A percentile compares a stretch with the other conserved stretches of the same genome.
Conservation (phyloP, 768 basidiomycete species). For the Boletus reticulatus region DNA sequence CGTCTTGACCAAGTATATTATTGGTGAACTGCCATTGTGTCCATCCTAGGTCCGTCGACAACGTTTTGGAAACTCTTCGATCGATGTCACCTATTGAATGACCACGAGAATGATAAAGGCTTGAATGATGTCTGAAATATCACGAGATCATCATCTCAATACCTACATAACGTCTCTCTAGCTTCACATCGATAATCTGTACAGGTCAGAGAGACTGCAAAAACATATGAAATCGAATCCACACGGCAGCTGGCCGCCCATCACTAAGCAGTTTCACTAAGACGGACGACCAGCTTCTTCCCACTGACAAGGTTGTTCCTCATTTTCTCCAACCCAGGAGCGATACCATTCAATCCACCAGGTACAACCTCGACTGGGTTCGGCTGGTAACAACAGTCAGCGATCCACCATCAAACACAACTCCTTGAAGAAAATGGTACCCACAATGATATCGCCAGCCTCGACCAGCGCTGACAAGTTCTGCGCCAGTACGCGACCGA, state of each 20-base stretch:
- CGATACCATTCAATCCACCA: conserved; percentile 37
- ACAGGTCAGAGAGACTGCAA: not conserved
- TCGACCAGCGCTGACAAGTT: conserved; percentile 11
- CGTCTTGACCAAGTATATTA: no score
- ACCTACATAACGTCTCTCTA: no score
- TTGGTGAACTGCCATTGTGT: no score
- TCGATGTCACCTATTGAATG: no score
- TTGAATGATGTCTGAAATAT: no score
- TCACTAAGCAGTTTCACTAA: conserved; percentile 29
- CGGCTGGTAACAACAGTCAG: conserved; percentile 9
- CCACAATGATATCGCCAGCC: conserved; percentile 15
- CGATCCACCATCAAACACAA: not conserved
- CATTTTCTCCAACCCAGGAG: conserved; percentile 32
- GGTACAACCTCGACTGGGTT: conserved; percentile 30
- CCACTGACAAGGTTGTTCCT: conserved; percentile 38
- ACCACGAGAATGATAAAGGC: no score
- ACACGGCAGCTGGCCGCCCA: not conserved
- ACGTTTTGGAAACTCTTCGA: no score
- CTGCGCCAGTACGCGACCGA: conserved; percentile 12
- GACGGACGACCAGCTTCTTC: conserved; percentile 25
- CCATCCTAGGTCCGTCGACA: no score
- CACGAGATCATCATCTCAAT: no score
- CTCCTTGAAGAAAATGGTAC: not conserved
- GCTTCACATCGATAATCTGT: no score
- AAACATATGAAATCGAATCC: not conserved